These are phyloP conservation scores for Debaryomyces coudertii DNA, from an alignment of 1,139 yeast genomes.

Conservation along the genomic window DNA sequence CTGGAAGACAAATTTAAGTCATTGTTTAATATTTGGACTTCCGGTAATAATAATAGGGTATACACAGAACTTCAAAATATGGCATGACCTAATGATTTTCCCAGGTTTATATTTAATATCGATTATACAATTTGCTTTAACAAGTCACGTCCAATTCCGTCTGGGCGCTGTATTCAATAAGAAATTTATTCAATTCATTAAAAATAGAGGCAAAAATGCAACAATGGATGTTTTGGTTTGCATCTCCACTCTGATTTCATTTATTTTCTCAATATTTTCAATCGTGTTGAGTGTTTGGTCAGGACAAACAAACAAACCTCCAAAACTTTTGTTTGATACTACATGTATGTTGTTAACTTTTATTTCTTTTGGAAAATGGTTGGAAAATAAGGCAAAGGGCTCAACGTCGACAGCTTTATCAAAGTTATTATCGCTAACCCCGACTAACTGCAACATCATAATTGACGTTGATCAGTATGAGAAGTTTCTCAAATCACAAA, in stretches of 20 bases:
- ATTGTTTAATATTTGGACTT: constrained; percentile 55
- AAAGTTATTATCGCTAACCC: constrained; percentile 75
- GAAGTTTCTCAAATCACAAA: constrained; percentile 18
- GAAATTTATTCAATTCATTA: constrained; percentile 66
- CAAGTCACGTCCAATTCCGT: constrained; percentile 69
- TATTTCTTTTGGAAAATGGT: constrained; percentile 85
- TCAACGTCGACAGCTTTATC: constrained; percentile 90
- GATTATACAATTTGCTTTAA: constrained; percentile 60
- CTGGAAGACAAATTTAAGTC: constrained; percentile 64
- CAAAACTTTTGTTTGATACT: constrained; percentile 84
- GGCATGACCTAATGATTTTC: constrained; percentile 34
- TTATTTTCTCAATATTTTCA: constrained; percentile 68
- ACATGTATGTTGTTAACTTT: constrained; percentile 81
- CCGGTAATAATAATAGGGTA: constrained; percentile 68
- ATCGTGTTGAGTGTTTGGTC: constrained; percentile 47
- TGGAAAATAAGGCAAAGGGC: constrained; percentile 92
- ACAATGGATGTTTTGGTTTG: constrained; percentile 95
- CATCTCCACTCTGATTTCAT: constrained; percentile 80
- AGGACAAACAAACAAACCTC: constrained; percentile 47
- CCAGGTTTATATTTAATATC: constrained; percentile 63
- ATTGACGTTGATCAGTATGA: constrained; percentile 40
- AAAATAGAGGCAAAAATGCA: constrained; percentile 65
- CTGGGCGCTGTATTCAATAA: constrained; percentile 66
- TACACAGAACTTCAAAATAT: constrained; percentile 39
- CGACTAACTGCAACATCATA: constrained; percentile 71